Evolutionary conservation across 129 eudicot genomes (phyloP).

Genomic region (Lactuca saligna): DNA sequence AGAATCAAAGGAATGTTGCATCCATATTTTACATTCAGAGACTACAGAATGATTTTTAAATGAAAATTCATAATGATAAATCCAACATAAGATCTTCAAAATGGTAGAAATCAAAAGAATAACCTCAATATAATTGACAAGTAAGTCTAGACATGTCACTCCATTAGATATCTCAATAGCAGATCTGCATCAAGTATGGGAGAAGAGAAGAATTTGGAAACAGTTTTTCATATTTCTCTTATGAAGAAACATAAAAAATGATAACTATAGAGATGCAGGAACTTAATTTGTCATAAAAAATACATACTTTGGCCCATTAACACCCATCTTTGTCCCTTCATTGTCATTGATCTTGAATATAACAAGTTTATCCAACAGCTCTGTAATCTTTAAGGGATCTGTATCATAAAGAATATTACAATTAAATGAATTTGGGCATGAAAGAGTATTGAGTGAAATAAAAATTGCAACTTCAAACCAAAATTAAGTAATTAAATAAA

Average conservation of each 20-base stretch:
- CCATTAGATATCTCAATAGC: conserved; percentile 57
- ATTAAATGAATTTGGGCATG: neutral
- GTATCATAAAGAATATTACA: conserved; percentile 27
- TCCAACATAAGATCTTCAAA: neutral
- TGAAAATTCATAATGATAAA: conserved; percentile 2
- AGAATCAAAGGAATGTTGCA: conserved; percentile 72
- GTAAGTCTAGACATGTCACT: conserved; percentile 61
- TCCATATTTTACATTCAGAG: conserved; percentile 62
- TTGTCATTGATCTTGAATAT: conserved; percentile 59
- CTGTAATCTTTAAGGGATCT: conserved; percentile 55
- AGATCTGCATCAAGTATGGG: conserved; percentile 41
- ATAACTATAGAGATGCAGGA: neutral
- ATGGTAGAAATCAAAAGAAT: neutral
- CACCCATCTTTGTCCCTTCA: conserved; percentile 63
- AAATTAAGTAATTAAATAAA: neutral
- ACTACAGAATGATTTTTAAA: conserved; percentile 34
- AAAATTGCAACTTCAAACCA: neutral
- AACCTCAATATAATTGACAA: conserved; percentile 69
- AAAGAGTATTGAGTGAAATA: neutral
- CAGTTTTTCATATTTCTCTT: neutral
- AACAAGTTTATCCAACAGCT: conserved; percentile 76
- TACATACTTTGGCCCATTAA: conserved; percentile 79
- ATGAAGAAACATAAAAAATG: neutral
- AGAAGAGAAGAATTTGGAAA: neutral
- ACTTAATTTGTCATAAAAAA: conserved; percentile 8